Conservation (phyloP, 2,329 filamentous ascomycete species). For the Paracamarosporium sp. region DNA sequence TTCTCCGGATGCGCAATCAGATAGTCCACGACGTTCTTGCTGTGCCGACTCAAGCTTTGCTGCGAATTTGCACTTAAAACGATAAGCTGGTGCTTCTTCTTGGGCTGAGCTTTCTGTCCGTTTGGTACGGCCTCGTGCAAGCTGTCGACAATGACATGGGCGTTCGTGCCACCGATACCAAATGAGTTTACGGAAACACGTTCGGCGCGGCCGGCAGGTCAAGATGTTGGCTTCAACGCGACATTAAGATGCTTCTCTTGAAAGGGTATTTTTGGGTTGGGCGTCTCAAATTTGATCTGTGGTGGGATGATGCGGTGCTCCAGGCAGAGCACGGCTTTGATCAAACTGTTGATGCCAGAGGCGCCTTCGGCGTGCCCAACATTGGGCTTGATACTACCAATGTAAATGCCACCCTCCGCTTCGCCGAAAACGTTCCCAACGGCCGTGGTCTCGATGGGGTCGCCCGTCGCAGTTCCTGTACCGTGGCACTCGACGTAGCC, state of each 20-base stretch:
- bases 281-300: conserved; percentile 25
- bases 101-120: too few relatives aligned
- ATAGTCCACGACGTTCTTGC: too few relatives aligned
- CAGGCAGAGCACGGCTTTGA: conserved; percentile 48
- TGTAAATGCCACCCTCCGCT: not conserved
- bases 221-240: conserved; percentile 13
- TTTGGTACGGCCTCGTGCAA: not conserved
- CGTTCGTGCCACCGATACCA: conserved; percentile 28
- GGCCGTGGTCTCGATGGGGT: conserved; percentile 24
- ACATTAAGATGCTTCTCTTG: conserved; percentile 15
- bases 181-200: conserved; percentile 12
- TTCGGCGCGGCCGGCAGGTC: conserved; percentile 1
- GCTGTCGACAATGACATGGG: conserved; percentile 12
- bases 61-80: too few relatives aligned
- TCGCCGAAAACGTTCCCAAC: not conserved
- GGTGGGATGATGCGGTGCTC: conserved; percentile 42
- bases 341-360: conserved; percentile 38
- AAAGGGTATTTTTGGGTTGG: conserved; percentile 20
- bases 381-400: conserved; percentile 36
- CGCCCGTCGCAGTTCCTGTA: conserved; percentile 60
- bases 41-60: too few relatives aligned
- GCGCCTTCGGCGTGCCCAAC: conserved; percentile 34
- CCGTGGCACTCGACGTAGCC: conserved; percentile 46
- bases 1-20: too few relatives aligned
- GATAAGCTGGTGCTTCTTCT: too few relatives aligned